These are phyloP conservation scores for Tilletia indica DNA, from an alignment of 1,284 basidiomycete genomes.

Conservation along the genomic window DNA sequence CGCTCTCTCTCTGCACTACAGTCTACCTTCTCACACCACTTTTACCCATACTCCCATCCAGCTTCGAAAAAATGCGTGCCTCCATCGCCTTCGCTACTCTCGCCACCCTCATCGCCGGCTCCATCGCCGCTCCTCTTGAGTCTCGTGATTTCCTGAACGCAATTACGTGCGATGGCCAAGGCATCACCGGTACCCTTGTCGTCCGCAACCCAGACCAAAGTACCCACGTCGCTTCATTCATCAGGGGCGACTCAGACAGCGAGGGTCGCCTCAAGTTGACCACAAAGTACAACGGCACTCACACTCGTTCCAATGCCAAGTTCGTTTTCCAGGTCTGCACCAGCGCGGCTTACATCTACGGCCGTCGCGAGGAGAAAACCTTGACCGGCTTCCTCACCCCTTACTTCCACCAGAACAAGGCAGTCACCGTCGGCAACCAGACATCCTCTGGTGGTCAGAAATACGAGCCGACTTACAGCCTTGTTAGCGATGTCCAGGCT, in stretches of 20 bases:
- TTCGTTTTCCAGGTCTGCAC: not conserved
- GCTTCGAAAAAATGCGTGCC: too few relatives aligned
- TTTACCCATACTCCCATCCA: too few relatives aligned
- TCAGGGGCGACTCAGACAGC: not conserved
- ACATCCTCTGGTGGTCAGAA: not conserved
- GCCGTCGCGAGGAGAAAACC: not conserved
- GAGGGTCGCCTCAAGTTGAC: not conserved
- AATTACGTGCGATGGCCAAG: not conserved
- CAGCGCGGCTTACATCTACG: not conserved
- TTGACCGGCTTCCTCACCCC: not conserved
- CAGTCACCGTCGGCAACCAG: not conserved
- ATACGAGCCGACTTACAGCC: not conserved
- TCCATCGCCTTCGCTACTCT: not conserved
- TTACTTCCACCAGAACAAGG: not conserved
- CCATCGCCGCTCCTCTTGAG: not conserved
- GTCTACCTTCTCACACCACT: too few relatives aligned
- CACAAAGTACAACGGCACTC: conserved; percentile 6
- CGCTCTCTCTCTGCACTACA: too few relatives aligned
- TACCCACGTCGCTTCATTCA: not conserved
- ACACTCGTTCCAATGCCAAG: not conserved
- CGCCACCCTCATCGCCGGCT: conserved; percentile 7
- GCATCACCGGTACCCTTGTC: not conserved
- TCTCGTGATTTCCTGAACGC: not conserved
- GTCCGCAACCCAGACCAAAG: conserved; percentile 2
- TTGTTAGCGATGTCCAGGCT: not conserved